These are phyloP conservation scores for Phyllostachys edulis DNA, from an alignment of 176 grass and related monocot genomes.

Conservation along the genomic window DNA sequence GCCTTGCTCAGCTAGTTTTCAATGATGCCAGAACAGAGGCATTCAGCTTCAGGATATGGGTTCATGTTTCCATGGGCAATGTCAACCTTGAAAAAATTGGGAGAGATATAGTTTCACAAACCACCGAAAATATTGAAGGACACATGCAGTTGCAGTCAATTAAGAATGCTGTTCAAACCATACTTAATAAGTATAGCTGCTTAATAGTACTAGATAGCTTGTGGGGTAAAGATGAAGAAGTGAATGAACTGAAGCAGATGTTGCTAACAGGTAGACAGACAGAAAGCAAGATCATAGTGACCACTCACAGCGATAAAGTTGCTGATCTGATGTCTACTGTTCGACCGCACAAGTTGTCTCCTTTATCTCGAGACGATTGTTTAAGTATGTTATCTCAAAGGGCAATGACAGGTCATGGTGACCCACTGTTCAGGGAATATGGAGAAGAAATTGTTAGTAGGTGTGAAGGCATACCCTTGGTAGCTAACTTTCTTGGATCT, in stretches of 20 bases:
- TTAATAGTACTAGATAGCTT: slow-evolving; percentile 48
- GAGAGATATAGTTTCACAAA: slow-evolving; percentile 42
- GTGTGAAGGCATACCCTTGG: slow-evolving; percentile 44
- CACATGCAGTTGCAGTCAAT: slow-evolving; percentile 44
- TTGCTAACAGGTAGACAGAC: slow-evolving; percentile 37
- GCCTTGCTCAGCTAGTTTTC: slow-evolving; percentile 43
- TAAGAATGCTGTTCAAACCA: slow-evolving; percentile 34
- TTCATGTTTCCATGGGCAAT: slow-evolving; percentile 53
- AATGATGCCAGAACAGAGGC: slow-evolving; percentile 36
- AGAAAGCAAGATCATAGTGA: slow-evolving; percentile 52
- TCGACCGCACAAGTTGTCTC: slow-evolving; percentile 20
- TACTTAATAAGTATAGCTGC: slow-evolving; percentile 33
- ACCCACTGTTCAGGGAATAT: slow-evolving; percentile 43
- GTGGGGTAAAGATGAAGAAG: slow-evolving; percentile 45
- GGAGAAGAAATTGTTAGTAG: slow-evolving; percentile 50
- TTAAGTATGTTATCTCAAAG: slow-evolving; percentile 46
- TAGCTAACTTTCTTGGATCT: slow-evolving; percentile 50
- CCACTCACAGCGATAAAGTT: slow-evolving; percentile 51
- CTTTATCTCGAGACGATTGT: slow-evolving; percentile 48
- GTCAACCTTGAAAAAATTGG: slow-evolving; percentile 46
- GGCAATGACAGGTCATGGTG: slow-evolving; percentile 32
- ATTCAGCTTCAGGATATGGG: slow-evolving; percentile 49
- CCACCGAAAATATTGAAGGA: slow-evolving; percentile 34
- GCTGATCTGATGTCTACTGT: slow-evolving; percentile 42
- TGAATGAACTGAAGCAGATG: slow-evolving; percentile 45